Evolutionary conservation across 768 basidiomycete genomes (phyloP).

Genomic region (Coprinopsis strossmayeri): DNA sequence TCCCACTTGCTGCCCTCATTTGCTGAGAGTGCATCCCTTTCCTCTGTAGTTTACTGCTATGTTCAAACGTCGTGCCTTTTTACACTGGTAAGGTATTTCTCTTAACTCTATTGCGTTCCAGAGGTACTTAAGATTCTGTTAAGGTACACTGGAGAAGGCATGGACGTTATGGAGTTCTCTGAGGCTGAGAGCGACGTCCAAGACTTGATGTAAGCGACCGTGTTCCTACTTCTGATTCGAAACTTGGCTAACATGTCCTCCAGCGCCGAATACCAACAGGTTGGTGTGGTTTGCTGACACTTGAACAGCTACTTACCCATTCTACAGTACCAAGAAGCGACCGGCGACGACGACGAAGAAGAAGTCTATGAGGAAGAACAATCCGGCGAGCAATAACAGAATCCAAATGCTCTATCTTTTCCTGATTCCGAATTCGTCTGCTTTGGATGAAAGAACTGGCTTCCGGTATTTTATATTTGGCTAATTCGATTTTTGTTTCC

Average conservation of each 20-base stretch:
- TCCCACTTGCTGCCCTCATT: neutral
- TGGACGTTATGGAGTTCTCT: conserved; percentile 83
- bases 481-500: too few relatives aligned
- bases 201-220: conserved; percentile 65
- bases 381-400: conserved; percentile 15
- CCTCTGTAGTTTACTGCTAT: conserved; percentile 59
- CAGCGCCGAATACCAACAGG: conserved; percentile 89
- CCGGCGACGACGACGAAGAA: conserved; percentile 17
- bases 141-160: conserved; percentile 81
- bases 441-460: too few relatives aligned
- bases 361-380: conserved; percentile 15
- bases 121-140: neutral
- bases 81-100: conserved; percentile 60
- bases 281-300: conserved; percentile 17
- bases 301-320: neutral
- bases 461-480: too few relatives aligned
- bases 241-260: conserved; percentile 1
- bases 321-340: conserved; percentile 29
- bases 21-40: conserved; percentile 1
- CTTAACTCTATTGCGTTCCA: neutral
- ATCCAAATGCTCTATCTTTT: too few relatives aligned
- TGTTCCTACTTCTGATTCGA: neutral
- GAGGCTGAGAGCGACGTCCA: conserved; percentile 81
- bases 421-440: too few relatives aligned
- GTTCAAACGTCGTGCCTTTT: conserved; percentile 81